phyloP scores from a whole-genome alignment of 441 rosid species.

The Bocquillonia castaneifolia region DNA sequence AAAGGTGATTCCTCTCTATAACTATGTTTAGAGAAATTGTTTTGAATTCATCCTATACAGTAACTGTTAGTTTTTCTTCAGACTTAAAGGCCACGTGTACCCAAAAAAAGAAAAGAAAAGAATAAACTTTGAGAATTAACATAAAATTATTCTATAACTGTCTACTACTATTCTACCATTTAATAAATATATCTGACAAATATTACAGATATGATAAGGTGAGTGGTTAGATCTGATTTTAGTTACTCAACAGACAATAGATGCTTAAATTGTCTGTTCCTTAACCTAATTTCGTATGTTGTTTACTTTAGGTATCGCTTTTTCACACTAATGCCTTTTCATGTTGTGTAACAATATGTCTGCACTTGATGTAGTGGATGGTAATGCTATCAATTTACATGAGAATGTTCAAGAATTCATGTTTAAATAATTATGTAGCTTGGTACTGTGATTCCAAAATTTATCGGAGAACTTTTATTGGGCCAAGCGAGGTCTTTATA shows the following conservation, averaged over 20 bases:
- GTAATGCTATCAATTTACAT: background rate
- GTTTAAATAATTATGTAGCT: background rate
- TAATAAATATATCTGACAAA: background rate
- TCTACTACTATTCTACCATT: background rate
- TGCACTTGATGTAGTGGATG: background rate
- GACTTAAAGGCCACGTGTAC: too few relatives aligned
- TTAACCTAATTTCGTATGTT: background rate
- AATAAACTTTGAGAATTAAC: background rate
- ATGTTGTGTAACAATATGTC: background rate
- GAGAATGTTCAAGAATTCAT: background rate
- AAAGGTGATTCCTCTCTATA: conserved; percentile 56
- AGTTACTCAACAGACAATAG: too few relatives aligned
- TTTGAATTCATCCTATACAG: background rate
- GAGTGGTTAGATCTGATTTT: background rate
- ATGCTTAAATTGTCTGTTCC: background rate
- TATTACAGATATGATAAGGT: background rate
- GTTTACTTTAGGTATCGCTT: too few relatives aligned
- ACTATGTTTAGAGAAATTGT: background rate
- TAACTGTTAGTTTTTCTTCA: background rate
- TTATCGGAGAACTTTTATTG: background rate
- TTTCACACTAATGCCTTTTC: background rate
- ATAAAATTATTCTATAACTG: background rate
- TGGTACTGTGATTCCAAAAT: background rate
- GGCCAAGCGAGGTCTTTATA: background rate
- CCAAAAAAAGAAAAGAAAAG: background rate